A percentile compares a stretch with the other conserved stretches of the same genome.
phyloP scores from a whole-genome alignment of 2,329 filamentous ascomycete species.

The Neofusicoccum sp. region DNA sequence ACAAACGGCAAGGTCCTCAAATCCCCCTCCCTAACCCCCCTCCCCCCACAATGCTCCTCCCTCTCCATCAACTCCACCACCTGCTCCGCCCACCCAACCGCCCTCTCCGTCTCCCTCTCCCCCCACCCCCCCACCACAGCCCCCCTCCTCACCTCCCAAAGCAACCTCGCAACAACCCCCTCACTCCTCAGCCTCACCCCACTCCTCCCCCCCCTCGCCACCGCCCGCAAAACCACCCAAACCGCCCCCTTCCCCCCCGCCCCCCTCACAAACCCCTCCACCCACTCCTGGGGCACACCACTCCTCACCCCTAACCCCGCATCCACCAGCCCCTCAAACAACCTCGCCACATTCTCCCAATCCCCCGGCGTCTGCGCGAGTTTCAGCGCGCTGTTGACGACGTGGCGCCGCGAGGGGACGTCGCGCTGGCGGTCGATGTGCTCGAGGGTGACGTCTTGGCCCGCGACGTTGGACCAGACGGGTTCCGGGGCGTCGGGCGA shows the following conservation, averaged over 20 bases:
- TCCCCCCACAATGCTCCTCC: slow-evolving; percentile 36
- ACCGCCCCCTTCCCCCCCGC: slow-evolving; percentile 26
- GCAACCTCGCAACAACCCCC: slow-evolving; percentile 31
- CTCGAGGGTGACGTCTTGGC: slow-evolving; percentile 35
- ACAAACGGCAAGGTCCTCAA: slow-evolving; percentile 36
- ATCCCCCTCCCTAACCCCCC: slow-evolving; percentile 23
- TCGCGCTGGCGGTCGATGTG: slow-evolving; percentile 30
- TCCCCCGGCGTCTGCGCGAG: slow-evolving; percentile 23
- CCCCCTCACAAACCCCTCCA: slow-evolving; percentile 25
- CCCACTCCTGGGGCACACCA: slow-evolving; percentile 18
- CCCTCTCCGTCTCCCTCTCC: slow-evolving; percentile 36
- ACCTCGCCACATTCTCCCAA: slow-evolving; percentile 35
- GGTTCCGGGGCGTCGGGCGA: slow-evolving; percentile 35
- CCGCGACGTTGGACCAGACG: slow-evolving; percentile 41
- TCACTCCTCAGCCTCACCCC: slow-evolving; percentile 26
- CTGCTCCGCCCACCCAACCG: slow-evolving; percentile 38
- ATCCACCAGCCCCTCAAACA: slow-evolving; percentile 31
- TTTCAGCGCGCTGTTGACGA: slow-evolving; percentile 12
- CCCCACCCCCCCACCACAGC: slow-evolving; percentile 38
- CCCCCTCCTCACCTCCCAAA: slow-evolving; percentile 36
- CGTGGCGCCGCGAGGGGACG: slow-evolving; percentile 22
- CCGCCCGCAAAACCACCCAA: slow-evolving; percentile 30
- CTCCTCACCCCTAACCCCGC: slow-evolving; percentile 23
- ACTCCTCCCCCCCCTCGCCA: slow-evolving; percentile 29
- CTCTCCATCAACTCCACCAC: slow-evolving; percentile 43